Evolutionary conservation across 2,329 filamentous ascomycete species (phyloP).

Genomic region (Cytospora schulzeri): DNA sequence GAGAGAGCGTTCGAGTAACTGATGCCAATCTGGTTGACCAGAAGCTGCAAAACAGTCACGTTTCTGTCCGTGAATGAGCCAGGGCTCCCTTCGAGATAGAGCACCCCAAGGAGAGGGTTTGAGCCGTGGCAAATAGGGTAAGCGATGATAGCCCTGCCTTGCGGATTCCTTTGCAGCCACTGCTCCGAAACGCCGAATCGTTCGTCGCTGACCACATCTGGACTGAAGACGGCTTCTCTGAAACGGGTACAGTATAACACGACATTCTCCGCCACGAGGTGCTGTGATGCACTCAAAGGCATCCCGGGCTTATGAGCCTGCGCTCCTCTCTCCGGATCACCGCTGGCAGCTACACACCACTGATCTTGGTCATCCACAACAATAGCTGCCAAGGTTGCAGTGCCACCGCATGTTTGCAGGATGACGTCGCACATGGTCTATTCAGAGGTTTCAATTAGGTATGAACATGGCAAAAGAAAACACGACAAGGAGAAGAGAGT

Average conservation of each 20-base stretch:
- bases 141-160: conserved; percentile 74
- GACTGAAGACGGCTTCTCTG: conserved; percentile 72
- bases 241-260: conserved; percentile 77
- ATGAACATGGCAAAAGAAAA: neutral
- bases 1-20: conserved; percentile 69
- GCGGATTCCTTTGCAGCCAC: conserved; percentile 69
- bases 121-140: conserved; percentile 71
- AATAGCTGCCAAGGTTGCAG: conserved; percentile 72
- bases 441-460: neutral
- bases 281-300: conserved; percentile 63
- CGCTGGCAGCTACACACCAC: conserved; percentile 76
- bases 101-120: conserved; percentile 69
- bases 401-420: conserved; percentile 72
- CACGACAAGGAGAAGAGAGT: neutral
- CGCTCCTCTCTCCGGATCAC: conserved; percentile 69
- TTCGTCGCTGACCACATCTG: conserved; percentile 74
- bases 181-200: conserved; percentile 71
- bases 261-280: conserved; percentile 72
- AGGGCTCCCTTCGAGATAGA: conserved; percentile 75
- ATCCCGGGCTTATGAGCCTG: conserved; percentile 67
- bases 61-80: conserved; percentile 75
- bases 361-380: conserved; percentile 69
- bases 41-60: conserved; percentile 65
- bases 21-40: conserved; percentile 78
- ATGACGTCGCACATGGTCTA: conserved; percentile 79